Conservation (phyloP, 805 yeast species). For the Kazachstania taianensis region DNA sequence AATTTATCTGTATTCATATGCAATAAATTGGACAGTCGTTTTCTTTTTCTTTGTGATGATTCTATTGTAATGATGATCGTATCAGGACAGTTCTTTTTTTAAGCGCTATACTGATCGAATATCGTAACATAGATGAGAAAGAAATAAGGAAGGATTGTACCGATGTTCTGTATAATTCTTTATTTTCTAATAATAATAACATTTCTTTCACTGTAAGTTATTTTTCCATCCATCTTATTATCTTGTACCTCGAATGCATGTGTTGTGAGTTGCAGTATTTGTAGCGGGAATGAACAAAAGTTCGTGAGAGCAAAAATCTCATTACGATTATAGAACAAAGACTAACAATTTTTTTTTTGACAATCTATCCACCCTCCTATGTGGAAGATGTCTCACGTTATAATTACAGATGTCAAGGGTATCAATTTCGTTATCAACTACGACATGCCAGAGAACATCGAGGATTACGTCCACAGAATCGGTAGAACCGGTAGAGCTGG, state of each 20-base stretch:
- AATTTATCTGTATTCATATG: too few species aligned
- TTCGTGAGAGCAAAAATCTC: too few species aligned
- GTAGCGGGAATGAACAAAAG: too few species aligned
- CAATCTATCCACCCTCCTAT: constrained; percentile 1
- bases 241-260: too few species aligned
- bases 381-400: too few species aligned
- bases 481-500: constrained; percentile 99
- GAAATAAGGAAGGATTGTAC: too few species aligned
- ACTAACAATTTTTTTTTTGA: constrained; percentile 12
- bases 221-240: too few species aligned
- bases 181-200: background rate
- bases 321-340: too few species aligned
- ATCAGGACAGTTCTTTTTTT: too few species aligned
- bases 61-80: background rate
- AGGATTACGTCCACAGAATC: constrained; percentile 96
- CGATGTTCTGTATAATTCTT: background rate
- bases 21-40: background rate
- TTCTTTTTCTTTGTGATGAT: constrained; percentile 6
- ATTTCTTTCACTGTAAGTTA: background rate
- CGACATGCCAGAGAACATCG: constrained; percentile 97
- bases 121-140: too few species aligned
- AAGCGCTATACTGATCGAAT: too few species aligned
- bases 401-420: constrained; percentile 83
- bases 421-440: constrained; percentile 86
- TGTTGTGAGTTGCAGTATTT: too few species aligned